Base-by-base conservation (phyloP, 495 filamentous ascomycete genomes). In the Aspergillus steynii region DNA sequence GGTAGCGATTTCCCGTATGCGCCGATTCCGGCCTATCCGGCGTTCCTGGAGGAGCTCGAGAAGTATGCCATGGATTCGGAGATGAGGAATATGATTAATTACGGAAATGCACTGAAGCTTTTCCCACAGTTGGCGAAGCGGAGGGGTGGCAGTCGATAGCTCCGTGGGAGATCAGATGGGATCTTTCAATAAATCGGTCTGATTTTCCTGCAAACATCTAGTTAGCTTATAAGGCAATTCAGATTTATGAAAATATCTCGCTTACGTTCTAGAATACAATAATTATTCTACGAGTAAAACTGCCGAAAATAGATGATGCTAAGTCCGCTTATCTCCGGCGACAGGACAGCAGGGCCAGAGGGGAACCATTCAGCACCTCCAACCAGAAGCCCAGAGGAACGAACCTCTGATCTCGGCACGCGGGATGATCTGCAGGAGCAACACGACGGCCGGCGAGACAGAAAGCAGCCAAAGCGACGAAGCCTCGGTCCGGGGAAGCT, bases 1-100 rank as follows among this genome's bases (percentile, higher is more conserved):
- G 83, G 83, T 46, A 79, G 74, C 31, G 74, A 82, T 61, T 76
- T 71, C 47, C 76, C 78, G 6, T 77, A 64, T 56, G 67, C 69
- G 3, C 66, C 65, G 4, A 27, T 52, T 1, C 55, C 65, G 25
- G 64, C 65, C 5, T 65, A 63, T 51, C 61, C 54, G 10, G 59
- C 49, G 2, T 66, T 63, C 27, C 26, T 55, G 47, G 55, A 61
- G 50, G 53, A 63, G 4, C 42, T 73, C 32, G 61, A 61, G 3
- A 58, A 37, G 53, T 69, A 62, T 54, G 37, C 57, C 7, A 68
- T 71, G 62, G 50, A 50, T 8, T 26, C 58, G 31, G 57, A 59
- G 29, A 15, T 63, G 27, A 56, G 67, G 32, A 25, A 67, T 28
- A 56, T 34, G 46, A 69, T 69, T 28, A 63, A 66, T 42, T 59